phyloP scores from a whole-genome alignment of 371 early-diverging fungal species.

The Apophysomyces ossiformis region DNA sequence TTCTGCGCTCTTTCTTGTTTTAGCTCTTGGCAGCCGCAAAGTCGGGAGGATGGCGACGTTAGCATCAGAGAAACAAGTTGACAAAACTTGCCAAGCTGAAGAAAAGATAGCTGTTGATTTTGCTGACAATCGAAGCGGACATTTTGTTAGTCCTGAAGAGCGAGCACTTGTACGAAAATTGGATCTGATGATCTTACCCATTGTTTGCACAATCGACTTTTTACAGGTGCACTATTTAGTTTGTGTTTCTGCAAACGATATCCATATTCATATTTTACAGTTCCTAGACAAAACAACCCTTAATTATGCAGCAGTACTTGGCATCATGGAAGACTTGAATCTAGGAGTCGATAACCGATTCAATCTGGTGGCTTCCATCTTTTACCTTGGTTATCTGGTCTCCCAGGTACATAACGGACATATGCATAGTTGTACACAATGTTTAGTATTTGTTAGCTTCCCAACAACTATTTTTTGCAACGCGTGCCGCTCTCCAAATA shows the following conservation, averaged over 20 bases:
- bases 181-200: constrained; percentile 40
- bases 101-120: background rate
- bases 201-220: constrained; percentile 43
- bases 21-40: background rate
- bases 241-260: background rate
- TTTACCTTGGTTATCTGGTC: constrained; percentile 37
- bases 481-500: constrained; percentile 36
- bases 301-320: constrained; percentile 28
- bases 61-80: background rate
- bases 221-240: constrained; percentile 34
- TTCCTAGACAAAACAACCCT: constrained; percentile 42
- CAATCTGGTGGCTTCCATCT: constrained; percentile 40
- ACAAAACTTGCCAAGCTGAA: background rate
- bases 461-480: constrained; percentile 48
- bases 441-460: constrained; percentile 21
- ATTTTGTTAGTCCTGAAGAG: constrained; percentile 23
- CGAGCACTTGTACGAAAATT: constrained; percentile 39
- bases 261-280: constrained; percentile 11
- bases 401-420: constrained; percentile 29
- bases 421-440: too few relatives aligned
- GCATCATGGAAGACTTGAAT: constrained; percentile 28
- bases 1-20: background rate
- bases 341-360: constrained; percentile 27
- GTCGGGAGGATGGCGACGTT: background rate
- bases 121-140: background rate